A percentile compares a stretch with the other conserved stretches of the same genome.
These are phyloP conservation scores for Agaricus sinodeliciosus DNA, from an alignment of 768 basidiomycete species.

Conservation along the genomic window DNA sequence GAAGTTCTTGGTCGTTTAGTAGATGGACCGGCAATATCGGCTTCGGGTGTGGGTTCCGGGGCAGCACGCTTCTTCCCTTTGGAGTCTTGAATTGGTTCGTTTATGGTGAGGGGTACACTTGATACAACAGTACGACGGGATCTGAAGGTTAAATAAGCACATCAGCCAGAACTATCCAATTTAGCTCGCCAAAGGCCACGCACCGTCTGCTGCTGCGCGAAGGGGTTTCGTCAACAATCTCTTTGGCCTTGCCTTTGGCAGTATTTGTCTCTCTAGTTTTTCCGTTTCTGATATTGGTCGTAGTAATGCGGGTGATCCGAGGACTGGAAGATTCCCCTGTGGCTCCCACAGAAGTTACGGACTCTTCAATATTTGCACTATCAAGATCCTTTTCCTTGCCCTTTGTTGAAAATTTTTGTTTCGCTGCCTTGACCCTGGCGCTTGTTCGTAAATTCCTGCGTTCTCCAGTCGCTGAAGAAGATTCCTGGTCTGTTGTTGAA, in stretches of 20 bases:
- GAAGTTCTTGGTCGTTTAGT: slow-evolving; percentile 59
- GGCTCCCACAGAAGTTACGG: slow-evolving; percentile 24
- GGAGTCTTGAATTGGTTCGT: slow-evolving; percentile 66
- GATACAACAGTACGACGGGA: slow-evolving; percentile 46
- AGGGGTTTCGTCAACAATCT: slow-evolving; percentile 43
- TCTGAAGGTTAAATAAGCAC: slow-evolving; percentile 29
- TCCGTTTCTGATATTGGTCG: slow-evolving; percentile 35
- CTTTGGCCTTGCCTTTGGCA: slow-evolving; percentile 61
- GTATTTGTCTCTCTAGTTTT: slow-evolving; percentile 44
- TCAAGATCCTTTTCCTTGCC: slow-evolving; percentile 50
- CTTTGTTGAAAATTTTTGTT: slow-evolving; percentile 59
- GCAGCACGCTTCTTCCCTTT: slow-evolving; percentile 94
- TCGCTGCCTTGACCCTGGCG: slow-evolving; percentile 70
- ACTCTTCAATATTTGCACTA: slow-evolving; percentile 26
- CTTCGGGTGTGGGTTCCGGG: slow-evolving; percentile 67
- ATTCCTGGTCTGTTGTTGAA: slow-evolving; percentile 31
- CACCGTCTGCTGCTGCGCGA: slow-evolving; percentile 58
- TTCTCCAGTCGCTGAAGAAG: slow-evolving; percentile 29
- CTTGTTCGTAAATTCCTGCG: slow-evolving; percentile 63
- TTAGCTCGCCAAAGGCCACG: slow-evolving; percentile 25
- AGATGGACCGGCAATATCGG: slow-evolving; percentile 44
- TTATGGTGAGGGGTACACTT: slow-evolving; percentile 51
- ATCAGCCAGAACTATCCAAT: slow-evolving; percentile 18
- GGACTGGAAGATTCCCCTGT: slow-evolving; percentile 27
- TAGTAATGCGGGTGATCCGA: slow-evolving; percentile 38